Evolutionary conservation across 192 early-diverging fungal genomes (phyloP), one percentile per base, ranked within the genome.

Genomic region (Pilobolus umbonatus): DNA sequence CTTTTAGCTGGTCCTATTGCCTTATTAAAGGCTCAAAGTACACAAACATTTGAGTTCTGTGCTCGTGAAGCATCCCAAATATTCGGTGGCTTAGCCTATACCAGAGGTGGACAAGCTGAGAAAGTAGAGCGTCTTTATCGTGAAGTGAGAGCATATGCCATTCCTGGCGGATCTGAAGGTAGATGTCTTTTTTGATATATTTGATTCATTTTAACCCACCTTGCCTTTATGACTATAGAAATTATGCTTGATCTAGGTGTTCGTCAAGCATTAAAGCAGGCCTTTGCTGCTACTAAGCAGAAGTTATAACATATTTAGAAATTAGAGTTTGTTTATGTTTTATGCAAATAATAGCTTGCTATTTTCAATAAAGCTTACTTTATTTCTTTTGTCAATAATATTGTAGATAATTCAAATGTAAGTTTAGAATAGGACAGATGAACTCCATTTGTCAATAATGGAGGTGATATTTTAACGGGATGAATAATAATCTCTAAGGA

Each of bases 51-150:
- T 64, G 91, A 93, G 63, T 93, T 69, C 67, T 90, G 88, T 70
- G 89, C 89, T 26, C 82, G 91, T 53, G 91, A 93, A 71, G 91
- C 91, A 1, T 74, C 86, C 15, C 91, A 91, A 73, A 92, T 93
- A 62, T 91, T 89, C 78, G 91, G 91, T 51, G 91, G 91, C 15
- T 58, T 93, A 21, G 64, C 84, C 1, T 93, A 92, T 57, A 77
- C 83, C 12, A 81, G 88, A 49, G 91, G 68, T 44, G 86, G 81
- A 15, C 83, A 85, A 50, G 83, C 70, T 39, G 83, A 82, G 64
- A 81, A 84, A 62, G 80, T 93, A 8, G 91, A 93, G 75, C 75
- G 91, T 62, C 67, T 92, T 24, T 91, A 90, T 68, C 79, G 91
- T 60, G 91, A 93, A 75, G 91, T 93, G 2, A 71, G 89, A 30